Conservation (phyloP, 2,329 filamentous ascomycete genomes). For the Calonectria leucothoes region DNA sequence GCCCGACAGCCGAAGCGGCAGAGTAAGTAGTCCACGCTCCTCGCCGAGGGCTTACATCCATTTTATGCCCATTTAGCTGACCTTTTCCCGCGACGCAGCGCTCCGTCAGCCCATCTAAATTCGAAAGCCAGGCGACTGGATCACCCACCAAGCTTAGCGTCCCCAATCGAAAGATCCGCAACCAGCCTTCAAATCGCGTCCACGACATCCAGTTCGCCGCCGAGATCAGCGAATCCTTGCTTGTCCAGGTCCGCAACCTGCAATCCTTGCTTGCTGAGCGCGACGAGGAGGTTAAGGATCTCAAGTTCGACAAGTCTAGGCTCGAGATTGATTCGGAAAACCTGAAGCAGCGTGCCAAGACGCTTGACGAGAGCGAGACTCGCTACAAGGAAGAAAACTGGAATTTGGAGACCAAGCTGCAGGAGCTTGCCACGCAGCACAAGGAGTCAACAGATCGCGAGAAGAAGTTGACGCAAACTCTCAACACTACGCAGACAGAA, state of each 20-base stretch:
- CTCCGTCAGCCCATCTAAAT: slow-evolving; percentile 79
- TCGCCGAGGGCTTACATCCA: background rate
- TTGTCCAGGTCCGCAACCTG: slow-evolving; percentile 92
- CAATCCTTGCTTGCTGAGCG: slow-evolving; percentile 87
- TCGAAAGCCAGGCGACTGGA: slow-evolving; percentile 84
- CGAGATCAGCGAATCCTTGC: slow-evolving; percentile 93
- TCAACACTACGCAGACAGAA: slow-evolving; percentile 78
- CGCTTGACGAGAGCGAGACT: slow-evolving; percentile 92
- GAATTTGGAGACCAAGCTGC: slow-evolving; percentile 92
- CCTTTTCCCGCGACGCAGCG: slow-evolving; percentile 58
- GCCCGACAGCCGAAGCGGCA: slow-evolving; percentile 62
- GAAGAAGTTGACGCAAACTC: slow-evolving; percentile 79
- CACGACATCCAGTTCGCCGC: slow-evolving; percentile 99
- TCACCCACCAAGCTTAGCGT: slow-evolving; percentile 92
- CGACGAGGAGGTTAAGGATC: slow-evolving; percentile 84
- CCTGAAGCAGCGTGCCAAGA: slow-evolving; percentile 82
- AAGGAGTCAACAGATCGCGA: slow-evolving; percentile 86
- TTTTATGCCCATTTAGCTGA: slow-evolving; percentile 21
- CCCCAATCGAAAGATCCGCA: slow-evolving; percentile 88
- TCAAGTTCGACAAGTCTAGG: slow-evolving; percentile 79
- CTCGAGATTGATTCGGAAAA: slow-evolving; percentile 86
- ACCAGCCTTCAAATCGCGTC: slow-evolving; percentile 87
- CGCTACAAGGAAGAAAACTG: slow-evolving; percentile 99
- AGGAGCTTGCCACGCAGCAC: slow-evolving; percentile 80
- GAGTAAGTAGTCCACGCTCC: slow-evolving; percentile 55